Evolutionary conservation across 2,329 filamentous ascomycete genomes (phyloP).

Genomic region (Aspergillus costaricaensis): DNA sequence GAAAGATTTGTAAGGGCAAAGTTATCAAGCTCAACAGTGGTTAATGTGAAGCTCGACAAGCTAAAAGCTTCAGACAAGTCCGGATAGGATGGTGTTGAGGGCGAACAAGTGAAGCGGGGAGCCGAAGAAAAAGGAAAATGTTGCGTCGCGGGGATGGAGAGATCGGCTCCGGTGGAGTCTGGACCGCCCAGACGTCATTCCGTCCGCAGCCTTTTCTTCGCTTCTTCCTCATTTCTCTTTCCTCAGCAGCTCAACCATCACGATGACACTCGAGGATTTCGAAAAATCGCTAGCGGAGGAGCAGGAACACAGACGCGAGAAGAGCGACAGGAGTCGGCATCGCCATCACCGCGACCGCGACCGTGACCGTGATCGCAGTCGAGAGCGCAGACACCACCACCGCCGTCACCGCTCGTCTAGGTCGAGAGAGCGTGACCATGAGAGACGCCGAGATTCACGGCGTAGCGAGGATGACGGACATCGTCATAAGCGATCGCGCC

Average conservation of each 20-base stretch:
- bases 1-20: slow-evolving; percentile 3
- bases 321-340: slow-evolving; percentile 39
- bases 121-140: slow-evolving; percentile 23
- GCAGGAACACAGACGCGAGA: slow-evolving; percentile 40
- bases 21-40: background rate
- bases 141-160: slow-evolving; percentile 31
- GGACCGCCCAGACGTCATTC: slow-evolving; percentile 37
- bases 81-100: background rate
- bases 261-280: slow-evolving; percentile 70
- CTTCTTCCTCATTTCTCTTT: slow-evolving; percentile 11
- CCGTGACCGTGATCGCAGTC: slow-evolving; percentile 40
- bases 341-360: slow-evolving; percentile 36
- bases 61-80: background rate
- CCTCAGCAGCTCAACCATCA: slow-evolving; percentile 15
- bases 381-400: slow-evolving; percentile 40
- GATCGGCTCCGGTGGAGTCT: slow-evolving; percentile 34
- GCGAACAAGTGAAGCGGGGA: slow-evolving; percentile 6
- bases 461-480: slow-evolving; percentile 57
- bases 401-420: slow-evolving; percentile 38
- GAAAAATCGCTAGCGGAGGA: slow-evolving; percentile 73
- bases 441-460: slow-evolving; percentile 43
- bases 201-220: slow-evolving; percentile 23
- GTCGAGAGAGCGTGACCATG: slow-evolving; percentile 37
- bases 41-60: background rate
- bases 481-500: slow-evolving; percentile 65